Percentiles rank a stretch among this genome's conserved stretches.
Conservation (phyloP, 805 yeast species). For the Metschnikowia similis region DNA sequence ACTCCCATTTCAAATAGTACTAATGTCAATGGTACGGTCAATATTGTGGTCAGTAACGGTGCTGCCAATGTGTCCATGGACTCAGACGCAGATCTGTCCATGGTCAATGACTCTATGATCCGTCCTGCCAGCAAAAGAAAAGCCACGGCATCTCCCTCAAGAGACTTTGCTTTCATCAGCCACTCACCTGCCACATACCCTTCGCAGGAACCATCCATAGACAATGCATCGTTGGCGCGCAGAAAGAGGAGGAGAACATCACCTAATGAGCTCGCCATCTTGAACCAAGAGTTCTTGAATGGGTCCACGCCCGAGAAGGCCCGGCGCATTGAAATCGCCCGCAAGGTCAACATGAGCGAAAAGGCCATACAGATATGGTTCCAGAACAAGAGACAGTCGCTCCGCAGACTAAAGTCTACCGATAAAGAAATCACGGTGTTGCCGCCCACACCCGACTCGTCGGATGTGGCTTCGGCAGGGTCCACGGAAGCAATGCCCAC, state of each 20-base stretch:
- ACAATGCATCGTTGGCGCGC: conserved; percentile 88
- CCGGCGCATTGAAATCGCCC: conserved; percentile 74
- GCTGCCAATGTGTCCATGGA: conserved; percentile 4
- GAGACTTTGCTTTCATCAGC: conserved; percentile 76
- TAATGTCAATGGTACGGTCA: too few species aligned
- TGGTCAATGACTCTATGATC: conserved; percentile 9
- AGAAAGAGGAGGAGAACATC: conserved; percentile 94
- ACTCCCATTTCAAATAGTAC: too few species aligned
- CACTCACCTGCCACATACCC: conserved; percentile 91
- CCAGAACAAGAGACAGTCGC: conserved; percentile 87
- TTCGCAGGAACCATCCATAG: conserved; percentile 74
- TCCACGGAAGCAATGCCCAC: conserved; percentile 3
- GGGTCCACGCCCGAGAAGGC: conserved; percentile 81
- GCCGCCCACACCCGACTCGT: conserved; percentile 36
- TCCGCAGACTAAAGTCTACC: conserved; percentile 46
- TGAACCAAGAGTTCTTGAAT: conserved; percentile 71
- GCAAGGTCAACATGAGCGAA: conserved; percentile 86
- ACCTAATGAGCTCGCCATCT: conserved; percentile 74
- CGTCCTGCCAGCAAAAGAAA: conserved; percentile 25
- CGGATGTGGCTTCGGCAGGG: neutral
- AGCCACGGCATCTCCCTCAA: conserved; percentile 12
- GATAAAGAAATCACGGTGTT: conserved; percentile 41
- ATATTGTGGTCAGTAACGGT: too few species aligned
- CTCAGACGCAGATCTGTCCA: conserved; percentile 11
- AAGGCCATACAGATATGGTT: conserved; percentile 98